A percentile compares a stretch with the other conserved stretches of the same genome.
Evolutionary conservation across 1,284 basidiomycete genomes (phyloP).

Genomic region (Malassezia slooffiae): DNA sequence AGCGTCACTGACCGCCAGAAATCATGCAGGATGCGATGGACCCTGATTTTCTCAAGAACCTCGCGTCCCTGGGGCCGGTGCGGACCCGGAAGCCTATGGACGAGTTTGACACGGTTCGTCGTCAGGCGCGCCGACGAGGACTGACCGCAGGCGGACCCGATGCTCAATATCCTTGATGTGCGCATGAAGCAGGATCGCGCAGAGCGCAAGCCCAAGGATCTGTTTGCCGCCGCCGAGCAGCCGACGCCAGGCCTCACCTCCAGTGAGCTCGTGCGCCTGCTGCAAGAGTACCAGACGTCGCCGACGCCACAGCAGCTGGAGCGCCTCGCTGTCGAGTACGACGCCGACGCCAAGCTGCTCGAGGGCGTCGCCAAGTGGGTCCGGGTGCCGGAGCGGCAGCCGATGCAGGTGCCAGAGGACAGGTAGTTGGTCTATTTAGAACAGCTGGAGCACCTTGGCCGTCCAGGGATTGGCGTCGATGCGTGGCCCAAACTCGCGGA

Average conservation of each 20-base stretch:
- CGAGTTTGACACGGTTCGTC: not conserved
- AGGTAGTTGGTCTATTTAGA: not conserved
- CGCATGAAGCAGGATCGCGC: slow-evolving; percentile 3
- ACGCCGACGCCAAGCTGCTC: slow-evolving; percentile 1
- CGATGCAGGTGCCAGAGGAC: not conserved
- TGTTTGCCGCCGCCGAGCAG: not conserved
- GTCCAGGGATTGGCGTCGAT: slow-evolving; percentile 14
- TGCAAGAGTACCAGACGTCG: slow-evolving; percentile 1
- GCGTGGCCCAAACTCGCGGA: slow-evolving; percentile 8
- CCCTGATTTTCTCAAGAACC: slow-evolving; percentile 10
- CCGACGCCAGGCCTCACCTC: slow-evolving; percentile 5
- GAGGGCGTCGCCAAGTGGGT: slow-evolving; percentile 4
- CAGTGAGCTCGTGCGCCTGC: slow-evolving; percentile 6
- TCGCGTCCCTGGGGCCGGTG: slow-evolving; percentile 5
- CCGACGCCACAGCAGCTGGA: slow-evolving; percentile 1
- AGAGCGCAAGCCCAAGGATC: too few species aligned
- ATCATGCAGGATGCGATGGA: slow-evolving; percentile 11
- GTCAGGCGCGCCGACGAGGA: too few species aligned
- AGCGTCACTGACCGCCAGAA: not conserved
- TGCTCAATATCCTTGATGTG: slow-evolving; percentile 8
- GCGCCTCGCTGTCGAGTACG: slow-evolving; percentile 11
- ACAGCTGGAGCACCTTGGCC: slow-evolving; percentile 4
- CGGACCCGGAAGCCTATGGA: not conserved
- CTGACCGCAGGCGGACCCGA: not conserved
- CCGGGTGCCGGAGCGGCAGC: slow-evolving; percentile 3